A percentile compares a stretch with the other conserved stretches of the same genome.
Conservation (phyloP, 352 stramenopile species). For the Pythium phragmiticola region DNA sequence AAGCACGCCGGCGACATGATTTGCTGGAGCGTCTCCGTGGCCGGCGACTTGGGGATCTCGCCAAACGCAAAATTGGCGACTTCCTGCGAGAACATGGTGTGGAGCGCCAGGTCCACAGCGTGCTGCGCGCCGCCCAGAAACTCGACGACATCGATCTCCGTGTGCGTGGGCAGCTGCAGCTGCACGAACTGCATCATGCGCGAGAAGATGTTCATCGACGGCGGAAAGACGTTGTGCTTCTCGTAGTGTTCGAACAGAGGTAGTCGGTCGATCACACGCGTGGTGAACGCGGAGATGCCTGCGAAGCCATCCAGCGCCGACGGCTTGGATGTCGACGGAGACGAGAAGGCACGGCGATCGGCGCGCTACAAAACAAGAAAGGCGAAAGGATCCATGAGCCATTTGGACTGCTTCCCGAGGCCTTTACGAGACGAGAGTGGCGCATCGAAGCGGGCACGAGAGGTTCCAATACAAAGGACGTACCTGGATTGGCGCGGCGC, state of each 20-base stretch:
- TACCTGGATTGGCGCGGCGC: background rate
- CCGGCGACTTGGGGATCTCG: conserved; percentile 17
- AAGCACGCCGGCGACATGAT: conserved; percentile 36
- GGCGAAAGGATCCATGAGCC: background rate
- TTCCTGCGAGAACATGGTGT: conserved; percentile 33
- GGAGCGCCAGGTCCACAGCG: conserved; percentile 29
- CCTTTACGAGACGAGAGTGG: background rate
- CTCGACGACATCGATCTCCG: conserved; percentile 29
- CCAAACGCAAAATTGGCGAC: conserved; percentile 33
- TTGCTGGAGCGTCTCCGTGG: conserved; percentile 20
- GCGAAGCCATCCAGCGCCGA: conserved; percentile 25
- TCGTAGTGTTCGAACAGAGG: conserved; percentile 36
- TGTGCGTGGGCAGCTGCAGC: conserved; percentile 30
- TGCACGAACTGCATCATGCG: conserved; percentile 28
- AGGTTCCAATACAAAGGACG: background rate
- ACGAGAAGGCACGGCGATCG: conserved; percentile 6
- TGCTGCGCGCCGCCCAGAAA: conserved; percentile 32
- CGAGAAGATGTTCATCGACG: conserved; percentile 21
- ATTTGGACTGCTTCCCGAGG: background rate
- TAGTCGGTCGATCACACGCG: conserved; percentile 28
- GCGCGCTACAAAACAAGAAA: background rate
- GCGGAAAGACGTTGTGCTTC: conserved; percentile 28
- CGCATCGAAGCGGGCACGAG: background rate
- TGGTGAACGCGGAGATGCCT: conserved; percentile 20
- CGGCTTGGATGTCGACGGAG: conserved; percentile 5